phyloP scores from a whole-genome alignment of 2,329 filamentous ascomycete genomes.

The Aspergillus tamarii region DNA sequence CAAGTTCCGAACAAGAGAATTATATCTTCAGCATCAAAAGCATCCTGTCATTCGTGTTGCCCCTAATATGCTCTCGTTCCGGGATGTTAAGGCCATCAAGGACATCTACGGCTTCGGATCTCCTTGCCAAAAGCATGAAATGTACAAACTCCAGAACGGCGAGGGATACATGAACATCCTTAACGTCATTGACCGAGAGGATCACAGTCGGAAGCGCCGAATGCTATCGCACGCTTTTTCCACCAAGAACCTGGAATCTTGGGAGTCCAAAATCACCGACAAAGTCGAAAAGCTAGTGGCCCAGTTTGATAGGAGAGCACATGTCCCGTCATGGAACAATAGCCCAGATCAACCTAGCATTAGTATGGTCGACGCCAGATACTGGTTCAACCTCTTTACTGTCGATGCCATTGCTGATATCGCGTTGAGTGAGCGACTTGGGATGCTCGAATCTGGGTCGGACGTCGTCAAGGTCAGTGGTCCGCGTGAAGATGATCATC shows the following conservation, averaged over 20 bases:
- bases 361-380: constrained; percentile 47
- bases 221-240: constrained; percentile 54
- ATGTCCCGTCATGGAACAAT: neutral
- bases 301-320: constrained; percentile 47
- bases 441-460: neutral
- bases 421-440: neutral
- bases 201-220: constrained; percentile 54
- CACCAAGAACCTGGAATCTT: constrained; percentile 54
- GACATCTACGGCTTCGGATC: neutral
- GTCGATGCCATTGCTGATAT: neutral
- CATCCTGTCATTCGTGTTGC: neutral
- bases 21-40: neutral
- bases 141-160: neutral
- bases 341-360: no score
- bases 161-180: constrained; percentile 33
- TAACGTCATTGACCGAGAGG: constrained; percentile 53
- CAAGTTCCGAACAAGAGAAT: neutral
- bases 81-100: neutral
- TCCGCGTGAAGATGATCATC: neutral
- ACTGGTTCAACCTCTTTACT: constrained; percentile 58
- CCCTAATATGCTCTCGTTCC: neutral
- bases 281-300: constrained; percentile 48
- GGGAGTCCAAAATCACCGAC: constrained; percentile 53
- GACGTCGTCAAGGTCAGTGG: neutral
- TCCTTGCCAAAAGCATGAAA: neutral